Base-by-base conservation (phyloP, 2,329 filamentous ascomycete species). In the Stachybotrys echinatus region DNA sequence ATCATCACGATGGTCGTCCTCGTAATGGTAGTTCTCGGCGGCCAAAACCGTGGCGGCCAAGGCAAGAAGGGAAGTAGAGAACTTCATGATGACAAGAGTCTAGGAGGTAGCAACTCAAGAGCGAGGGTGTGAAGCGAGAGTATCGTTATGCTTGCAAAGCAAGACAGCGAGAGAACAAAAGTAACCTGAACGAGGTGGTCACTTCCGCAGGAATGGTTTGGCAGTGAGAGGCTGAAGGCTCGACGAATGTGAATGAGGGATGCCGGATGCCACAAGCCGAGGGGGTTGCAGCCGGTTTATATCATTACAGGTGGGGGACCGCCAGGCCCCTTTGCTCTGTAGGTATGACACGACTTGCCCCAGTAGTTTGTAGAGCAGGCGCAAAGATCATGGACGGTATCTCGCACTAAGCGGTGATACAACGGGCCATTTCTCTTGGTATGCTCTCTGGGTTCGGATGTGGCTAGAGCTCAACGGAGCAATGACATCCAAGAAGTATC, bases 171-270 rank as follows among this genome's bases (percentile, higher is more conserved):
- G 49, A 47, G 34, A 39, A 50, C 6, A 55, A 51, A 62, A 56
- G 60, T 61, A 62, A 61, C 60, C 58, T 62, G 58, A 62, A 62
- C 60, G 60, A 62, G 52, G 55, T 54, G 57, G 60, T 55, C 55
- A 62, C 60, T 61, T 52, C 45, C 51, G 46, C 47, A 46, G 42
- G 49, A 23, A 34, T 54, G 53, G 46, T 49, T 42, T 42, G 43
- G 37, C 47, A 42, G 48, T 48, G 50, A 54, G 43, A 57, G 47
- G 55, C 23, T 57, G 51, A 44, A 27, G 48, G 45, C 43, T 42
- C 48, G 54, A 52, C 48, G 55, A 49, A 52, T 56, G 49, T 37
- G 18, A 37, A 50, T 40, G 42, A 45, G 21, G 12, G 48, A 51
- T 43, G 51, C 51, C 37, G 45, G 50, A 49, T 38, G 21, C 4